Evolutionary conservation across 2,329 filamentous ascomycete genomes (phyloP).

Genomic region (Ciborinia camelliae): DNA sequence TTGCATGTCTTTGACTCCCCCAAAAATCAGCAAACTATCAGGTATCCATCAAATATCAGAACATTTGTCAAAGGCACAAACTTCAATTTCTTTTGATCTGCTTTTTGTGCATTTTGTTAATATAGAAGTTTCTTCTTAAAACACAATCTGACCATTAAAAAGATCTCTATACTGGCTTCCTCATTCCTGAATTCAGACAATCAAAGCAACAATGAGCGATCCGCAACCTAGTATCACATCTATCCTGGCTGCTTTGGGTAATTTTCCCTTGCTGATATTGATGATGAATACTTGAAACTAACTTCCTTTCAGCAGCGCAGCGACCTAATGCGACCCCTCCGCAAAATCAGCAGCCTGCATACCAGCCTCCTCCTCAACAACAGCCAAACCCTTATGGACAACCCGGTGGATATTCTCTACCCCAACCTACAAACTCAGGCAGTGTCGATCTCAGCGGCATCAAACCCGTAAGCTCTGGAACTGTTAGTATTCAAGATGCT

Average conservation of each 20-base stretch:
- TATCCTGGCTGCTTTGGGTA: constrained; percentile 51
- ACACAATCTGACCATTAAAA: constrained; percentile 2
- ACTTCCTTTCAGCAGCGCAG: constrained; percentile 44
- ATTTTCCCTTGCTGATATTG: constrained; percentile 17
- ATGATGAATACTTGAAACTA: constrained; percentile 20
- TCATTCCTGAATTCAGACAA: background rate
- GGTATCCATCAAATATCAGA: constrained; percentile 1
- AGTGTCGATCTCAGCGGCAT: constrained; percentile 78
- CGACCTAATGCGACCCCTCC: constrained; percentile 47
- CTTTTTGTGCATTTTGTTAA: background rate
- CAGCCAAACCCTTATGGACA: constrained; percentile 43
- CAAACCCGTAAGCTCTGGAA: constrained; percentile 74
- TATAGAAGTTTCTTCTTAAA: background rate
- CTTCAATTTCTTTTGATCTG: constrained; percentile 3
- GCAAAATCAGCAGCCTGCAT: constrained; percentile 39
- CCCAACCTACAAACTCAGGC: constrained; percentile 64
- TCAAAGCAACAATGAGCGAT: constrained; percentile 41
- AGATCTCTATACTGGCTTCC: background rate
- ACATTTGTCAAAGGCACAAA: constrained; percentile 11
- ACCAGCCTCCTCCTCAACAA: constrained; percentile 45
- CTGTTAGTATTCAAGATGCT: constrained; percentile 78
- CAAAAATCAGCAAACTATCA: background rate
- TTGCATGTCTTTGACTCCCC: background rate
- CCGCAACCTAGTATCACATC: constrained; percentile 46
- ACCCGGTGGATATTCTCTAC: constrained; percentile 40